Percentiles rank a stretch among this genome's conserved stretches.
Evolutionary conservation across 805 yeast species (phyloP).

Genomic region (Kodamaea nitidulidarum): DNA sequence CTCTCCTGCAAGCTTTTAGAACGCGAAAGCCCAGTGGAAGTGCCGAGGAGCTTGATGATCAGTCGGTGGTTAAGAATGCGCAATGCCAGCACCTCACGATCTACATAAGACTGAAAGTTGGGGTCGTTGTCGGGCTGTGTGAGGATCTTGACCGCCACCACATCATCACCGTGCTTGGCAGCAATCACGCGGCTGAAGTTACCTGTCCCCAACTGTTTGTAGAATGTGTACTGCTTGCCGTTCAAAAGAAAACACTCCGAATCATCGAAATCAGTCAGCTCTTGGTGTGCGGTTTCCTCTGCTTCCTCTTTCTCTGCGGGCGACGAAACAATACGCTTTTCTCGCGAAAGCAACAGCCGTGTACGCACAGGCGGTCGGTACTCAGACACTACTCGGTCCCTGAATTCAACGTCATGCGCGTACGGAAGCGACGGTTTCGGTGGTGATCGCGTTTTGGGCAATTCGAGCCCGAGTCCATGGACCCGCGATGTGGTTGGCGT

Average conservation of each 20-base stretch:
- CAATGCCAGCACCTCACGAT: constrained; percentile 69
- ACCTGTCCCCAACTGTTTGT: constrained; percentile 57
- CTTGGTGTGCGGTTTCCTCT: background rate
- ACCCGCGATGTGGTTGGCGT: constrained; percentile 31
- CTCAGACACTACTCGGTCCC: constrained; percentile 33
- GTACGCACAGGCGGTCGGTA: constrained; percentile 27
- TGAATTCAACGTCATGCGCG: background rate
- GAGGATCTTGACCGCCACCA: constrained; percentile 70
- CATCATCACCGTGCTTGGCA: constrained; percentile 25
- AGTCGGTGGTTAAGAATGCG: constrained; percentile 59
- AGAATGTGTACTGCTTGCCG: constrained; percentile 11
- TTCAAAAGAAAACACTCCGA: constrained; percentile 2
- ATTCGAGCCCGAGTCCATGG: constrained; percentile 5
- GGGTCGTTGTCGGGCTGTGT: constrained; percentile 31
- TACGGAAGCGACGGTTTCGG: constrained; percentile 1
- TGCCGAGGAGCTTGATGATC: constrained; percentile 46
- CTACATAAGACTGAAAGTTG: constrained; percentile 35
- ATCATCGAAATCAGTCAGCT: background rate
- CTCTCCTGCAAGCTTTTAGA: constrained; percentile 8
- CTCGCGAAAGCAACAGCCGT: constrained; percentile 13
- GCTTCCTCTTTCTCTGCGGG: constrained; percentile 1
- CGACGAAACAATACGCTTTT: constrained; percentile 21
- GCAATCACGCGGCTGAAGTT: constrained; percentile 63
- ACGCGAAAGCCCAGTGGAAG: constrained; percentile 1
- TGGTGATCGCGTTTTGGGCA: constrained; percentile 6